These are phyloP conservation scores for Taiozyma sp. DNA, from an alignment of 1,139 yeast genomes.

Conservation along the genomic window DNA sequence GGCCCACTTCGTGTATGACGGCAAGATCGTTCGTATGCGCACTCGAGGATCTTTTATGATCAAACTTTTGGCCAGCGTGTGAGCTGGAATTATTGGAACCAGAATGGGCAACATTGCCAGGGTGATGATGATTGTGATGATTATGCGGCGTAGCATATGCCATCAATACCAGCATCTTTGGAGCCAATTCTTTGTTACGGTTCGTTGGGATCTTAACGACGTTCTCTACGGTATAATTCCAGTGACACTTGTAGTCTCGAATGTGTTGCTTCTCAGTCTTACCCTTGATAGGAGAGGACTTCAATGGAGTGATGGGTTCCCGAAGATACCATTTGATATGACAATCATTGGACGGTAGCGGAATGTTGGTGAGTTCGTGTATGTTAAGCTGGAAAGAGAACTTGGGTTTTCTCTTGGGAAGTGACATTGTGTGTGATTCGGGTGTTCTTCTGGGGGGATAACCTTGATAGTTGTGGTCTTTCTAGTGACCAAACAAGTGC, in stretches of 20 bases:
- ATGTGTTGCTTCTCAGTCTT: conserved; percentile 39
- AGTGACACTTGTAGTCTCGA: conserved; percentile 42
- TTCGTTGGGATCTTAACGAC: conserved; percentile 38
- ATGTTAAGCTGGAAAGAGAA: conserved; percentile 58
- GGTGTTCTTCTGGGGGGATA: too few species aligned
- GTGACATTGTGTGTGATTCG: background rate
- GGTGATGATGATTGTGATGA: conserved; percentile 1
- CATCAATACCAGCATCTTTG: conserved; percentile 31
- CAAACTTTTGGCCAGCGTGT: background rate
- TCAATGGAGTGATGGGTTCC: conserved; percentile 28
- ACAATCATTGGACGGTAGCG: conserved; percentile 69
- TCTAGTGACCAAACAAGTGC: background rate
- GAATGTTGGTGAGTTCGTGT: conserved; percentile 72
- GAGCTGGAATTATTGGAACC: background rate
- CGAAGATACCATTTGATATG: conserved; percentile 54
- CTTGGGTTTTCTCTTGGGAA: conserved; percentile 30
- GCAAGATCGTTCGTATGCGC: background rate
- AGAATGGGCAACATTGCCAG: conserved; percentile 3
- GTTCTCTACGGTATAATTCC: conserved; percentile 37
- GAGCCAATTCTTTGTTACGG: conserved; percentile 28
- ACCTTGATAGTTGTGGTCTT: too few species aligned
- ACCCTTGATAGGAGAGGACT: conserved; percentile 34
- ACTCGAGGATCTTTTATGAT: background rate
- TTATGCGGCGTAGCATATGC: conserved; percentile 21
- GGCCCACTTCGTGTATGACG: background rate